phyloP scores from a whole-genome alignment of 805 yeast genomes.

The Diddensiella transvaalensis region DNA sequence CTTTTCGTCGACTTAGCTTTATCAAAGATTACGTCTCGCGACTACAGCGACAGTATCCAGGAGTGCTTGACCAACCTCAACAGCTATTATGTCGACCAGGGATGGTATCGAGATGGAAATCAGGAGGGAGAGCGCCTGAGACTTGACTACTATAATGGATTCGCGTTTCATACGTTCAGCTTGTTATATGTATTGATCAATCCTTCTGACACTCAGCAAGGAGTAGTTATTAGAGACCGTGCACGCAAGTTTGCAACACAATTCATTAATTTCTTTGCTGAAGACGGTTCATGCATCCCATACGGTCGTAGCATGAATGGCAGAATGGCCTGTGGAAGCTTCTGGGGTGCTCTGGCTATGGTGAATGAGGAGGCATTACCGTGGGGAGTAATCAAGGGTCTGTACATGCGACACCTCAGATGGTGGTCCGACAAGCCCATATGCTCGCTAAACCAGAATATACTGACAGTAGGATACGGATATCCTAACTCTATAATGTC shows the following conservation, averaged over 20 bases:
- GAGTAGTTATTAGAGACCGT: conserved; percentile 22
- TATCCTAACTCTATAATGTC: conserved; percentile 27
- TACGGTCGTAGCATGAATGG: conserved; percentile 28
- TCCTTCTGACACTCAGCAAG: conserved; percentile 23
- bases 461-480: conserved; percentile 24
- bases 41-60: conserved; percentile 19
- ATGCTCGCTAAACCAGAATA: conserved; percentile 15
- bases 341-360: conserved; percentile 27
- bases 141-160: conserved; percentile 33
- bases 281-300: conserved; percentile 25
- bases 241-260: conserved; percentile 27
- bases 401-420: conserved; percentile 24
- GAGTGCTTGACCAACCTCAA: conserved; percentile 22
- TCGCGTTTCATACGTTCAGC: conserved; percentile 34
- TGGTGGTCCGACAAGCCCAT: conserved; percentile 29
- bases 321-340: conserved; percentile 25
- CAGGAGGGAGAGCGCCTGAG: conserved; percentile 13
- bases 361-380: conserved; percentile 17
- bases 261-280: conserved; percentile 26
- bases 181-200: conserved; percentile 23
- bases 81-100: conserved; percentile 28
- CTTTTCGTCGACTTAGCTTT: conserved; percentile 32
- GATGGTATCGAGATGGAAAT: conserved; percentile 35
- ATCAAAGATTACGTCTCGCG: conserved; percentile 24
- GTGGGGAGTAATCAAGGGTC: conserved; percentile 26